These are phyloP conservation scores for Penicillium sp. DNA, from an alignment of 2,329 filamentous ascomycete genomes.

Conservation along the genomic window DNA sequence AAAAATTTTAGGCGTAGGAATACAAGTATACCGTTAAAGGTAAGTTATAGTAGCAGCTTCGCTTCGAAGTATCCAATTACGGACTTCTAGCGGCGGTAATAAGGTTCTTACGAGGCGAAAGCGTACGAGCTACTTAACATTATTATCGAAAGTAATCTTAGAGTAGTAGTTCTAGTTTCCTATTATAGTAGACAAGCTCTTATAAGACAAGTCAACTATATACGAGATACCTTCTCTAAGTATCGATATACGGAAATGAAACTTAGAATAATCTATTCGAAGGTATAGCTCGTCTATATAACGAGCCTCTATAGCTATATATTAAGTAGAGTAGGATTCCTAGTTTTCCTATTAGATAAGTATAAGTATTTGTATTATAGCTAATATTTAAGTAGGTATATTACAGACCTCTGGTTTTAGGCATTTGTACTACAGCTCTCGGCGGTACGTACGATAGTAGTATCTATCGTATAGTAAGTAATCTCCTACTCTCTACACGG, in stretches of 20 bases:
- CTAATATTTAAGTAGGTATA: not conserved
- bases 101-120: conserved; percentile 1
- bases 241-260: not conserved
- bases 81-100: conserved; percentile 1
- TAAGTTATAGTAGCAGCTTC: conserved; percentile 8
- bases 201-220: not conserved
- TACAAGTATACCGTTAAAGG: conserved; percentile 1
- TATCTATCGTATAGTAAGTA: conserved; percentile 5
- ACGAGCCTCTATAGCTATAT: conserved; percentile 1
- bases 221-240: conserved; percentile 2
- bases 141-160: conserved; percentile 1
- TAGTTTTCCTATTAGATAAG: not conserved
- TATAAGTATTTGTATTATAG: not conserved
- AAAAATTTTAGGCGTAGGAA: conserved; percentile 2
- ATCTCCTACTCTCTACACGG: conserved; percentile 2
- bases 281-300: conserved; percentile 3
- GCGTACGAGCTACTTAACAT: conserved; percentile 3
- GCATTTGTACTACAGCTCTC: not conserved
- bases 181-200: conserved; percentile 5
- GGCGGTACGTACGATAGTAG: conserved; percentile 5
- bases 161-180: conserved; percentile 6
- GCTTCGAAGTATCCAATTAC: conserved; percentile 6
- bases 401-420: not conserved
- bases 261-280: conserved; percentile 1
- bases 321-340: conserved; percentile 7